Base-by-base conservation (phyloP, 2,329 filamentous ascomycete genomes). In the Zymoseptoria crescenta region DNA sequence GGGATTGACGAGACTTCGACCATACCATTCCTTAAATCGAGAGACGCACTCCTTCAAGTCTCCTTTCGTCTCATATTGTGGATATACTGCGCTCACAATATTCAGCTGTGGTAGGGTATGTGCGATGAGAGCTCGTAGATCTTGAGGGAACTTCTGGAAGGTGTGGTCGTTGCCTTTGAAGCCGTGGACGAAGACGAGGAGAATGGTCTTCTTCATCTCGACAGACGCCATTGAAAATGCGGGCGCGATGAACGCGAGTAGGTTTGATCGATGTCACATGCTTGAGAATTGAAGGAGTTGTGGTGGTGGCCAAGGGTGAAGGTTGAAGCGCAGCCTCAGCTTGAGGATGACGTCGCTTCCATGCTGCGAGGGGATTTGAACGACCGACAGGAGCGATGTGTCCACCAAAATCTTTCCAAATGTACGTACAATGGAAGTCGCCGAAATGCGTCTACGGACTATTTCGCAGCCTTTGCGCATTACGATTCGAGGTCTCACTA, bases 131-230 rank as follows among this genome's bases (percentile, higher is more conserved):
- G 80, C 78, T 55, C 84, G 82, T 51, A 94, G 79, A 70, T 92
- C 83, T 63, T 84, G 80, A n/a, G 88, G 87, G 72, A 93, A 93
- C 56, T 80, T 77, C 55, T 85, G 85, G 74, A 94, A 94, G 58
- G 89, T 94, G 71, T 87, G 79, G 67, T 92, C 88, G 73, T 82
- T 86, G 68, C 89, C 89, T 81, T 94, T 91, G 83, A 95, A 95
- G 72, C 90, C 90, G 74, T 95, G 90, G 62, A 94, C 89, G 74
- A 94, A 94, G 71, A 88, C 89, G 60, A 95, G 77, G 48, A 95
- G 75, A 45, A 95, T 76, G 59, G 88, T 94, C 77, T 89, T 91
- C 79, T 87, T 88, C 60, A 66, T 70, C 2, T 45, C 65, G 54
- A 28, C 19, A 45, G 24, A 29, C n/a, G 24, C 13, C 35, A 45